Conservation (phyloP, 169 alveolate species). For the Plasmodium ovale region DNA sequence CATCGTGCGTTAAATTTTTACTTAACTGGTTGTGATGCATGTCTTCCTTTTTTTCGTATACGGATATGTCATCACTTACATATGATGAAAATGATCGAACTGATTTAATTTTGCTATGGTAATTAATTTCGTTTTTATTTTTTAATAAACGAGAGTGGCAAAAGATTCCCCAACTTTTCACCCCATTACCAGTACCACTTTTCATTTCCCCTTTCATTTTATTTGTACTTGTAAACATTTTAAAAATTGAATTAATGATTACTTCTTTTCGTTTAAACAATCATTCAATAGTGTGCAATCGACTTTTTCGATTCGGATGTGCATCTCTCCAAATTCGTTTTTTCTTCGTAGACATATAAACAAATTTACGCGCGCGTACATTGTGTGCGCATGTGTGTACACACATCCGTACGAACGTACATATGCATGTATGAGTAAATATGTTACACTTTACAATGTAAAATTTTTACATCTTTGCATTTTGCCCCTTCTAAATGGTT, state of each 20-base stretch:
- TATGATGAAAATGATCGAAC: neutral
- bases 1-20: slow-evolving; percentile 2
- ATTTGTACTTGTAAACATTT: neutral
- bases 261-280: neutral
- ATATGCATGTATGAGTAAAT: too few relatives aligned
- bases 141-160: slow-evolving; percentile 3
- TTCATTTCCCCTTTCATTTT: slow-evolving; percentile 3
- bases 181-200: neutral
- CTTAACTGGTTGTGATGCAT: too few relatives aligned
- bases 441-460: too few relatives aligned
- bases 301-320: neutral
- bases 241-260: neutral
- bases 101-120: neutral
- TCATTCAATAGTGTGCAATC: slow-evolving; percentile 5
- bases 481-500: too few relatives aligned
- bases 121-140: slow-evolving; percentile 15
- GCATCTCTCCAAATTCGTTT: neutral
- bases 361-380: neutral
- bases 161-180: neutral
- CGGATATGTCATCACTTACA: neutral
- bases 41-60: neutral
- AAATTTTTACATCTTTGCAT: too few relatives aligned
- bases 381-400: neutral
- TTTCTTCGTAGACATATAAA: neutral
- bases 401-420: neutral